These are phyloP conservation scores for Epicoccum sorghinum DNA, from an alignment of 2,329 filamentous ascomycete genomes.

Conservation along the genomic window DNA sequence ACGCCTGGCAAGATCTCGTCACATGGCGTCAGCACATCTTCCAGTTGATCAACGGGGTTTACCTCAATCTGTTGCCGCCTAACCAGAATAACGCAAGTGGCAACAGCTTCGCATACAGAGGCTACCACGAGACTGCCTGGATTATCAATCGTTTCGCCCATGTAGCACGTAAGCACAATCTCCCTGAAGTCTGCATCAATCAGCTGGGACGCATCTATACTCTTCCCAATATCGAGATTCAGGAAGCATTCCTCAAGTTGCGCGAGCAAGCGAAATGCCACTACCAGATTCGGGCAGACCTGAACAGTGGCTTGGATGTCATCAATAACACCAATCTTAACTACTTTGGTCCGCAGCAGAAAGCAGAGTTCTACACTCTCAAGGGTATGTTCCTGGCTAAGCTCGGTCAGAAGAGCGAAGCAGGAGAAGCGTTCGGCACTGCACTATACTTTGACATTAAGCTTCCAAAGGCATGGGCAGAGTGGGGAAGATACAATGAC, in stretches of 20 bases:
- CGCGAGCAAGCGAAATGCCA: constrained; percentile 99
- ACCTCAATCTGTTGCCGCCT: constrained; percentile 81
- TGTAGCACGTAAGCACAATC: constrained; percentile 93
- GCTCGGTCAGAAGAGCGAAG: constrained; percentile 85
- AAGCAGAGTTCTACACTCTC: constrained; percentile 97
- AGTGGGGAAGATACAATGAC: constrained; percentile 99
- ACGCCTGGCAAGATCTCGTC: constrained; percentile 98
- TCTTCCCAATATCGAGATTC: constrained; percentile 98
- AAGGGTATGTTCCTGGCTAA: constrained; percentile 99
- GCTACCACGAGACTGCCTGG: constrained; percentile 99
- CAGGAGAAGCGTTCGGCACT: constrained; percentile 91
- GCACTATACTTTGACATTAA: constrained; percentile 96
- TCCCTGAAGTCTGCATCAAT: constrained; percentile 96
- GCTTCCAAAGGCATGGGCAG: constrained; percentile 95
- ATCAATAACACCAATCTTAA: constrained; percentile 99
- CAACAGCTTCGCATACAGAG: constrained; percentile 93
- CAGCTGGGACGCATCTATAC: constrained; percentile 98
- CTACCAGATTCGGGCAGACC: constrained; percentile 92
- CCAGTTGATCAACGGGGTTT: constrained; percentile 92
- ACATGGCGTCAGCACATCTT: constrained; percentile 99
- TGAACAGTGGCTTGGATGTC: constrained; percentile 91
- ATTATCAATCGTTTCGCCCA: constrained; percentile 99
- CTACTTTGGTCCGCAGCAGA: constrained; percentile 95
- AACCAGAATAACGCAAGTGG: constrained; percentile 79
- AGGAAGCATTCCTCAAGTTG: constrained; percentile 97